Evolutionary conservation across 768 basidiomycete species (phyloP), one percentile per base, ranked within the genome.

Genomic region (Podaxis sp.): DNA sequence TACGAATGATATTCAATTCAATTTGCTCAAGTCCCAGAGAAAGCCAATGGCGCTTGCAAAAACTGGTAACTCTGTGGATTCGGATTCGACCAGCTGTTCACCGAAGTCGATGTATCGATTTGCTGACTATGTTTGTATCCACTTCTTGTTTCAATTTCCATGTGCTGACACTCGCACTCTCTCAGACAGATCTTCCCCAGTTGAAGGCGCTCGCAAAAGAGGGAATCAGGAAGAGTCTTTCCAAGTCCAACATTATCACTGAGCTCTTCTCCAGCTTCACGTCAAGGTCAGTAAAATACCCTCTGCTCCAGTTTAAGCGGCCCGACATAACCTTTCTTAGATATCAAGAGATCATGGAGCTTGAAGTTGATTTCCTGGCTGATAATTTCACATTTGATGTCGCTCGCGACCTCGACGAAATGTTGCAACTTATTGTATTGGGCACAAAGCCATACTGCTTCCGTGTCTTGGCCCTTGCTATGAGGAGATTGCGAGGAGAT

Each of bases 101-200:
- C 75, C 76, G 52, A 76, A 77, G 67, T 76, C 75, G 8, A 77
- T 77, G 76, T 77, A 76, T 68, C 73, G 75, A 53, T 68, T 76
- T 7, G 75, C 75, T 22, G 41, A 44, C 38, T 56, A 46, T 59
- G 50, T 52, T 6, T 24, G 58, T 46, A 46, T 24, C 22, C 8
- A 10, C 15, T 1, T 33, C 26, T n/a, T 15, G 22, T 12, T 22
- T 37, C 12, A 1, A 12, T 8, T 26, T 2, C 17, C 4, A 40
- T 36, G 30, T n/a, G 30, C 46, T 50, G 33, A 58, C 8, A 22
- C 22, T 48, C 12, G 6, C 12, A 1, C 2, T 33, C 8, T 36
- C 1, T n/a, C 33, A 64, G 64, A 53, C 54, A 30, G 52, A 53
- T 51, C 22, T 41, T 17, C 40, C 55, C 10, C 20, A 56, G 22